Conservation (phyloP, 306 rosid genomes). For the Abrus pulchellus region DNA sequence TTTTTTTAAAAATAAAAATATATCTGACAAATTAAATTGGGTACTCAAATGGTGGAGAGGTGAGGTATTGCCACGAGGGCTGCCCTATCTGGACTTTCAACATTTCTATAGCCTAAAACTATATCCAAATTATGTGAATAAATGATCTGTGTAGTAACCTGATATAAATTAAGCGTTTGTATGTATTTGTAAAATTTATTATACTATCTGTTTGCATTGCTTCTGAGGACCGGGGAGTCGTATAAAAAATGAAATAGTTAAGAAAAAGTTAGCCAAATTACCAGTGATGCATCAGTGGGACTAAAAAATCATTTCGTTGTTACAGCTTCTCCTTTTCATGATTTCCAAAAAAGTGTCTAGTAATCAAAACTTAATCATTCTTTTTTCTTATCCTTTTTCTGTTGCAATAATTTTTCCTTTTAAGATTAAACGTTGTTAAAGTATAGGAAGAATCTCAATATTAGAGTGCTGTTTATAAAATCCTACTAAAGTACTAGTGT, state of each 20-base stretch:
- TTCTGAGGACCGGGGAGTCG: too few relatives aligned
- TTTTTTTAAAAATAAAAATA: not conserved
- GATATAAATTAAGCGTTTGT: too few relatives aligned
- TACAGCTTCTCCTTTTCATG: not conserved
- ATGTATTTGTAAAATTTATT: too few relatives aligned
- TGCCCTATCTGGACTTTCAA: slow-evolving; percentile 13
- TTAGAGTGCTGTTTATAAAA: not conserved
- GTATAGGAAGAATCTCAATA: not conserved
- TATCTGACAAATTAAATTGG: not conserved
- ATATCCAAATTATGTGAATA: slow-evolving; percentile 9
- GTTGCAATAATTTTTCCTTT: not conserved
- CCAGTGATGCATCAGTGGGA: too few relatives aligned
- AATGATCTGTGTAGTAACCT: not conserved
- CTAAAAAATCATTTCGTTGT: too few relatives aligned
- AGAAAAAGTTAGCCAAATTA: not conserved
- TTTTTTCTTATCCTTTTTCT: not conserved
- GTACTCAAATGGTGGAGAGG: slow-evolving; percentile 24
- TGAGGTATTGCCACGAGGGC: slow-evolving; percentile 49
- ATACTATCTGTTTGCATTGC: too few relatives aligned
- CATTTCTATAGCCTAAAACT: slow-evolving; percentile 2
- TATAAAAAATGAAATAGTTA: not conserved
- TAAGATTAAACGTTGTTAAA: not conserved
- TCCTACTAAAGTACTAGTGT: not conserved
- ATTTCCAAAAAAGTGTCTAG: not conserved
- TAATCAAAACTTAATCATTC: not conserved